Conservation (phyloP, 192 early-diverging fungal genomes). For the Mortierella antarctica region DNA sequence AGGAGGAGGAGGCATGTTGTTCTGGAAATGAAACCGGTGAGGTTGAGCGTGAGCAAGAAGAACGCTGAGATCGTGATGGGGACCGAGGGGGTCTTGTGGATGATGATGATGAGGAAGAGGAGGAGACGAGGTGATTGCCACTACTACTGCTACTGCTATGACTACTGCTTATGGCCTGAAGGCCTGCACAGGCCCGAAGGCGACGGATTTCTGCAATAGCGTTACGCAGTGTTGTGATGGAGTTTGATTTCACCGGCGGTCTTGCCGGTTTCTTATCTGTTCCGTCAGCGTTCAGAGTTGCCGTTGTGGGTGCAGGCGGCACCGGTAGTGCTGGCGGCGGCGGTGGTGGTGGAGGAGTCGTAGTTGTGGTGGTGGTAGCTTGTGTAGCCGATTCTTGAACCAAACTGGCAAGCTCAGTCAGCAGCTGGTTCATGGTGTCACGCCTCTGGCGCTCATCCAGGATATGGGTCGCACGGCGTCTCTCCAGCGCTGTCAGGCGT, state of each 20-base stretch:
- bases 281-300: not conserved
- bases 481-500: slow-evolving; percentile 44
- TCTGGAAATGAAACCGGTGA: not conserved
- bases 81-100: not conserved
- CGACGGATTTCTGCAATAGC: slow-evolving; percentile 44
- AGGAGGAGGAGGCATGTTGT: not conserved
- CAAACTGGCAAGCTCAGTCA: slow-evolving; percentile 34
- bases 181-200: slow-evolving; percentile 15
- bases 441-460: slow-evolving; percentile 49
- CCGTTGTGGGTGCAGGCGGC: not conserved
- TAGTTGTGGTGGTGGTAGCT: not conserved
- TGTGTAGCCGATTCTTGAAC: slow-evolving; percentile 37
- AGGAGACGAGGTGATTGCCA: not conserved
- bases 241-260: slow-evolving; percentile 47
- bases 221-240: slow-evolving; percentile 38
- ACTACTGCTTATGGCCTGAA: not conserved
- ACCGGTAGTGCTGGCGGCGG: not conserved
- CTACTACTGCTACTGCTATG: too few species aligned
- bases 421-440: slow-evolving; percentile 52
- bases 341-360: not conserved
- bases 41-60: not conserved
- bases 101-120: not conserved
- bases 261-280: slow-evolving; percentile 21
- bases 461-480: slow-evolving; percentile 40
- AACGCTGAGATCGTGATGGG: too few species aligned